Evolutionary conservation across 2,329 filamentous ascomycete genomes (phyloP).

Genomic region (Botryosphaeria dothidea): DNA sequence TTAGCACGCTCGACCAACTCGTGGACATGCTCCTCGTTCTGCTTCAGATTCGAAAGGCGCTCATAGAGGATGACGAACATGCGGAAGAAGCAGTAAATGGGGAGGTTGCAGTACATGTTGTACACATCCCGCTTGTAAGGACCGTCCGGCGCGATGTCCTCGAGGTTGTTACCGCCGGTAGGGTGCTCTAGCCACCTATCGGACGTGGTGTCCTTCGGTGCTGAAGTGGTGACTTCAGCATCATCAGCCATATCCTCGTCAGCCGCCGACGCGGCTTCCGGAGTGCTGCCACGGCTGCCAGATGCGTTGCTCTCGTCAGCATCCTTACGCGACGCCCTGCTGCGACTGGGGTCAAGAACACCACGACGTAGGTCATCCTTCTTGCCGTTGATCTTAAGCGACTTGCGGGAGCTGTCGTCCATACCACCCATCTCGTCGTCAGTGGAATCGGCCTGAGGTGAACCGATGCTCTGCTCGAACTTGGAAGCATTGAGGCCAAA

Average conservation of each 20-base stretch:
- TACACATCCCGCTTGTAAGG: slow-evolving; percentile 79
- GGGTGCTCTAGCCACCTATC: slow-evolving; percentile 66
- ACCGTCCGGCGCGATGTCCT: slow-evolving; percentile 72
- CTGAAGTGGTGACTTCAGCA: slow-evolving; percentile 48
- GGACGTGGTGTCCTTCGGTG: slow-evolving; percentile 53
- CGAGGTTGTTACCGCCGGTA: slow-evolving; percentile 55
- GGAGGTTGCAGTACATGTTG: slow-evolving; percentile 89
- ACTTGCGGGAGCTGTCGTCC: slow-evolving; percentile 69
- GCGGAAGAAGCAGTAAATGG: slow-evolving; percentile 91
- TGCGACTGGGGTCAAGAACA: slow-evolving; percentile 76
- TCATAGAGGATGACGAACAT: slow-evolving; percentile 90
- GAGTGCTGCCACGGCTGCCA: slow-evolving; percentile 84
- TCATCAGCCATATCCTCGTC: slow-evolving; percentile 72
- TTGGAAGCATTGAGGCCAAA: slow-evolving; percentile 52
- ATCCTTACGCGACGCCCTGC: slow-evolving; percentile 67
- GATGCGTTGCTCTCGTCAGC: slow-evolving; percentile 79
- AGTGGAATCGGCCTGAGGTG: slow-evolving; percentile 61
- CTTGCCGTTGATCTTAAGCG: slow-evolving; percentile 66
- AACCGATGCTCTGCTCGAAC: slow-evolving; percentile 66
- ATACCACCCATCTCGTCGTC: slow-evolving; percentile 65
- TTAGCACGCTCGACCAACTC: slow-evolving; percentile 73
- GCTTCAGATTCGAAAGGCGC: slow-evolving; percentile 80
- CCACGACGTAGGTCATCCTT: slow-evolving; percentile 75
- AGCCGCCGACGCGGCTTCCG: slow-evolving; percentile 74
- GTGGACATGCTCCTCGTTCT: slow-evolving; percentile 70